phyloP scores from a whole-genome alignment of 1,284 basidiomycete species.

The Athelia psychrophila region DNA sequence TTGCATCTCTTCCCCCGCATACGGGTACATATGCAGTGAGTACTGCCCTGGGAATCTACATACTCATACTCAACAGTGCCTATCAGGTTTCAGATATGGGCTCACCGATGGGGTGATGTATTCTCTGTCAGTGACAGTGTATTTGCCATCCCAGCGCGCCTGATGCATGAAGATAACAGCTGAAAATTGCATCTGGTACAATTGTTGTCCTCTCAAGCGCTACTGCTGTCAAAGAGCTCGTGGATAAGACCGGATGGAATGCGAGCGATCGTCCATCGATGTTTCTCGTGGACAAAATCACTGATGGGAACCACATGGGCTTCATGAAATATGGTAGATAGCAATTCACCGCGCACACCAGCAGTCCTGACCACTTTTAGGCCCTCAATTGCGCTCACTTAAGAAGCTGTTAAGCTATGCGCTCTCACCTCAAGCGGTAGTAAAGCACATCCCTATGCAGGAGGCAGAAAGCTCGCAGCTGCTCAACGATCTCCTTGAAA shows the following conservation, averaged over 20 bases:
- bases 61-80: neutral
- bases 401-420: too few relatives aligned
- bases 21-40: neutral
- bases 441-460: neutral
- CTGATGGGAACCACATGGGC: neutral
- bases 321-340: neutral
- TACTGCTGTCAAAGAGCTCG: conserved; percentile 6
- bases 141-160: neutral
- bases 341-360: neutral
- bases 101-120: neutral
- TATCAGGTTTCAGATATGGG: neutral
- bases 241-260: neutral
- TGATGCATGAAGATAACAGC: neutral
- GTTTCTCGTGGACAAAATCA: neutral
- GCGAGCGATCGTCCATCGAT: neutral
- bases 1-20: neutral
- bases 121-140: neutral
- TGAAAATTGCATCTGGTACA: conserved; percentile 6
- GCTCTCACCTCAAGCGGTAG: neutral
- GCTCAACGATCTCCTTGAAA: neutral
- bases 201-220: conserved; percentile 11
- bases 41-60: neutral
- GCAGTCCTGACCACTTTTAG: neutral
- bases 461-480: neutral
- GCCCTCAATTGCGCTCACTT: too few relatives aligned